These are phyloP conservation scores for Sporobolomyces pararoseus DNA, from an alignment of 768 basidiomycete genomes.

Conservation along the genomic window DNA sequence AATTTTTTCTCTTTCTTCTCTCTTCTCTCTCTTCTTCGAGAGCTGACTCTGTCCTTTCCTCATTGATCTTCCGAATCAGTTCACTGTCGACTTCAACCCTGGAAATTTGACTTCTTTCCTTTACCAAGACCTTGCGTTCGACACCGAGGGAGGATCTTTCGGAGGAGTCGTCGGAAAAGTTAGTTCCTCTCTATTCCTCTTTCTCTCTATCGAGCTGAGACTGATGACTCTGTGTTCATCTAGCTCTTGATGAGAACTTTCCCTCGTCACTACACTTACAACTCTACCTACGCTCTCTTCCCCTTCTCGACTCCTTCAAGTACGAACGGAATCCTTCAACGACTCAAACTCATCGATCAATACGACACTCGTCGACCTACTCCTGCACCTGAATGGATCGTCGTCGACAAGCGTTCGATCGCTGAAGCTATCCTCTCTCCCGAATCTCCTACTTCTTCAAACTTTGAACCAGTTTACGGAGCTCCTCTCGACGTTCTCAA, in stretches of 20 bases:
- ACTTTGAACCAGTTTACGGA: conserved; percentile 19
- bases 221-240: neutral
- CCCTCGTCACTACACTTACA: conserved; percentile 23
- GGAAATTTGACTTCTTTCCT: conserved; percentile 75
- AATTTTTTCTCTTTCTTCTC: too few relatives aligned
- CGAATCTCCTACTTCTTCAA: neutral
- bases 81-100: conserved; percentile 52
- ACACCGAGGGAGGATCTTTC: conserved; percentile 31
- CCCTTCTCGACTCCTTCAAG: conserved; percentile 55
- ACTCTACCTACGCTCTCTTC: conserved; percentile 64
- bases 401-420: neutral
- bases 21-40: conserved; percentile 51
- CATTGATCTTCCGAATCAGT: neutral
- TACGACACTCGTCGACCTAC: conserved; percentile 25
- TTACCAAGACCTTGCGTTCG: conserved; percentile 41
- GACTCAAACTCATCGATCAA: conserved; percentile 18
- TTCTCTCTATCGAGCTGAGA: conserved; percentile 59
- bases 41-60: neutral
- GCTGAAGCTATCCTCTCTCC: neutral
- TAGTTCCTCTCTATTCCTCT: neutral
- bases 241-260: conserved; percentile 30
- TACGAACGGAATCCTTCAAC: conserved; percentile 22
- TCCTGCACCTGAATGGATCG: neutral
- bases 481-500: conserved; percentile 6
- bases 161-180: conserved; percentile 36